Evolutionary conservation across 495 filamentous ascomycete genomes (phyloP).

Genomic region (Hypoxylon subgilvum): DNA sequence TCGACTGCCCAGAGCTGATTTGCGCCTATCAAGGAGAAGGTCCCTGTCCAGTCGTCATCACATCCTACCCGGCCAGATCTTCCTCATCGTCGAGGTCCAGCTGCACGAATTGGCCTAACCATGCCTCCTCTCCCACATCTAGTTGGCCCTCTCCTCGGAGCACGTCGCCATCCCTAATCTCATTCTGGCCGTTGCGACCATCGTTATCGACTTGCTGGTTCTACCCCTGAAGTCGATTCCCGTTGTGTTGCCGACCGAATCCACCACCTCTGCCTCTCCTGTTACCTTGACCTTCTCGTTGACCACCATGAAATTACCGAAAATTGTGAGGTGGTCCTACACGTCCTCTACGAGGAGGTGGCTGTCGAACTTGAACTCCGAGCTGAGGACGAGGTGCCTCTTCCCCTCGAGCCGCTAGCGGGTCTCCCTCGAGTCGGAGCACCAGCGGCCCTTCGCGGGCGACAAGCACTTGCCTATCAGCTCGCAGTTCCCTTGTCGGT

Average conservation of each 20-base stretch:
- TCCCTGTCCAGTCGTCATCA: constrained; percentile 42
- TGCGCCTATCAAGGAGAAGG: constrained; percentile 28
- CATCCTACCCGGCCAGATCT: constrained; percentile 48
- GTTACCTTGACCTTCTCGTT: constrained; percentile 31
- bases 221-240: constrained; percentile 36
- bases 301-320: no score
- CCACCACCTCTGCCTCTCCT: constrained; percentile 33
- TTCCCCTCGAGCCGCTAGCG: constrained; percentile 21
- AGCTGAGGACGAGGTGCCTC: constrained; percentile 36
- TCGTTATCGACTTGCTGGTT: constrained; percentile 29
- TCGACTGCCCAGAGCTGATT: constrained; percentile 20
- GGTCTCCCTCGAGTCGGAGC: constrained; percentile 54
- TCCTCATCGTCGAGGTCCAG: constrained; percentile 61
- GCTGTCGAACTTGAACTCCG: constrained; percentile 24
- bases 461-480: constrained; percentile 44
- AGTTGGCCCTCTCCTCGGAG: constrained; percentile 34
- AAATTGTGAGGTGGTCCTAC: no score
- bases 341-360: no score
- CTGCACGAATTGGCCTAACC: constrained; percentile 61
- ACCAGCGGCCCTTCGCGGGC: constrained; percentile 62
- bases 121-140: constrained; percentile 48
- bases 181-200: constrained; percentile 30
- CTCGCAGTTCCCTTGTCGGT: constrained; percentile 35
- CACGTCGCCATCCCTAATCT: constrained; percentile 22
- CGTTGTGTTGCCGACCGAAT: constrained; percentile 35